Conservation (phyloP, 2,329 filamentous ascomycete genomes). For the Cercospora zeae-maydis region DNA sequence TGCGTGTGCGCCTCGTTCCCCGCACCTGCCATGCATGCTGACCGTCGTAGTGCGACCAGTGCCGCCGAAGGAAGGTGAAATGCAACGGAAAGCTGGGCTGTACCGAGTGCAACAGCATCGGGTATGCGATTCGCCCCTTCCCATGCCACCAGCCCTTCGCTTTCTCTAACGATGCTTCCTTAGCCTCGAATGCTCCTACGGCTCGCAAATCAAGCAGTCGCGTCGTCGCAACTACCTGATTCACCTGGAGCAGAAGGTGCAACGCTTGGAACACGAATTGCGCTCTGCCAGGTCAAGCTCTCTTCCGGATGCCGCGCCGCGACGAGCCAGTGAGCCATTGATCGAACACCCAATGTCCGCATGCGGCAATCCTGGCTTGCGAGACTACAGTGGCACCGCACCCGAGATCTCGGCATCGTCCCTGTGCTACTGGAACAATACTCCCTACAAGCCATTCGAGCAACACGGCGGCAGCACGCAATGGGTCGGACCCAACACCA, state of each 20-base stretch:
- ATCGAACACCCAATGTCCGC: background rate
- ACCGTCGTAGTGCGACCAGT: slow-evolving; percentile 15
- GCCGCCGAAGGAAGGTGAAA: slow-evolving; percentile 18
- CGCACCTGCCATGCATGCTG: background rate
- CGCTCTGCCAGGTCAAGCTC: background rate
- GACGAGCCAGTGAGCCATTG: background rate
- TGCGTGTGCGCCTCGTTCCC: background rate
- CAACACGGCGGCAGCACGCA: slow-evolving; percentile 2
- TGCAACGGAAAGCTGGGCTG: slow-evolving; percentile 17
- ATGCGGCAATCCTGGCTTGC: background rate
- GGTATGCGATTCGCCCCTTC: background rate
- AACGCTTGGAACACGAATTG: slow-evolving; percentile 11
- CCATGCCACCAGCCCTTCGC: background rate
- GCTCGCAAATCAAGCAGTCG: slow-evolving; percentile 16
- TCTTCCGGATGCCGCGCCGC: background rate
- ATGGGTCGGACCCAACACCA: slow-evolving; percentile 5
- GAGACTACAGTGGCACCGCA: background rate
- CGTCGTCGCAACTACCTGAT: slow-evolving; percentile 11
- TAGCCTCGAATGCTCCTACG: slow-evolving; percentile 18
- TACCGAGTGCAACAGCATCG: slow-evolving; percentile 13
- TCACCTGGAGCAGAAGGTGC: slow-evolving; percentile 16
- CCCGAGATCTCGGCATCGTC: background rate
- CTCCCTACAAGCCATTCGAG: slow-evolving; percentile 7
- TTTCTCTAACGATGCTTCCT: background rate
- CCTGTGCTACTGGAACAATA: slow-evolving; percentile 7